phyloP scores from a whole-genome alignment of 306 rosid genomes.

The Gastrolobium villosum region DNA sequence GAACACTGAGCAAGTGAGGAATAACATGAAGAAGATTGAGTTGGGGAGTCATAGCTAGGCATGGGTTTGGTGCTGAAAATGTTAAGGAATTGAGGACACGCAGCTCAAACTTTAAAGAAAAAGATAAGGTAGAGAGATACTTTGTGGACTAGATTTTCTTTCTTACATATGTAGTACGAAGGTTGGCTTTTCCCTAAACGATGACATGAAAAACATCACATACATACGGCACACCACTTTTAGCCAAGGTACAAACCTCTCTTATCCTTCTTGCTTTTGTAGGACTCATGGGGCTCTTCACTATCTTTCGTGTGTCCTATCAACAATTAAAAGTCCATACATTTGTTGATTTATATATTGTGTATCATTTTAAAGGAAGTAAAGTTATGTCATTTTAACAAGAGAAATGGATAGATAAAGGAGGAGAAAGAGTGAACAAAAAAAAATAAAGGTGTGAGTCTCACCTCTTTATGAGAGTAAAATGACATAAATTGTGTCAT shows the following conservation, averaged over 20 bases:
- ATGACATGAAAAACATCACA: slow-evolving; percentile 51
- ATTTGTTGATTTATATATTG: neutral
- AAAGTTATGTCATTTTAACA: too few relatives aligned
- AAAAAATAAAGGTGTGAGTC: too few relatives aligned
- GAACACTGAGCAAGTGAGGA: slow-evolving; percentile 48
- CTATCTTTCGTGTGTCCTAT: slow-evolving; percentile 43
- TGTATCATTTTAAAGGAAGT: too few relatives aligned
- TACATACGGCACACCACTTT: slow-evolving; percentile 56
- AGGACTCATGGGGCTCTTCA: slow-evolving; percentile 15
- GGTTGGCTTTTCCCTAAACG: slow-evolving; percentile 51
- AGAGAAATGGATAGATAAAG: too few relatives aligned
- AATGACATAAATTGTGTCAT: too few relatives aligned
- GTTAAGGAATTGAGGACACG: slow-evolving; percentile 29
- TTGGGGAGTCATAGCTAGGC: slow-evolving; percentile 42
- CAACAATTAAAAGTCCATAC: neutral
- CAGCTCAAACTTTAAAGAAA: slow-evolving; percentile 47
- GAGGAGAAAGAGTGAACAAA: too few relatives aligned
- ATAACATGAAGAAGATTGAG: slow-evolving; percentile 49
- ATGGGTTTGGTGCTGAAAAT: slow-evolving; percentile 59
- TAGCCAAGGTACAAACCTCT: slow-evolving; percentile 25
- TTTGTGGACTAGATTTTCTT: slow-evolving; percentile 48
- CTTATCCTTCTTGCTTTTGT: slow-evolving; percentile 28
- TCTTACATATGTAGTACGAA: slow-evolving; percentile 41
- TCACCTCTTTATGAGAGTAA: too few relatives aligned
- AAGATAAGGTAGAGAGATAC: slow-evolving; percentile 33